Conservation (phyloP, 306 rosid species). For the Malus orientalis region DNA sequence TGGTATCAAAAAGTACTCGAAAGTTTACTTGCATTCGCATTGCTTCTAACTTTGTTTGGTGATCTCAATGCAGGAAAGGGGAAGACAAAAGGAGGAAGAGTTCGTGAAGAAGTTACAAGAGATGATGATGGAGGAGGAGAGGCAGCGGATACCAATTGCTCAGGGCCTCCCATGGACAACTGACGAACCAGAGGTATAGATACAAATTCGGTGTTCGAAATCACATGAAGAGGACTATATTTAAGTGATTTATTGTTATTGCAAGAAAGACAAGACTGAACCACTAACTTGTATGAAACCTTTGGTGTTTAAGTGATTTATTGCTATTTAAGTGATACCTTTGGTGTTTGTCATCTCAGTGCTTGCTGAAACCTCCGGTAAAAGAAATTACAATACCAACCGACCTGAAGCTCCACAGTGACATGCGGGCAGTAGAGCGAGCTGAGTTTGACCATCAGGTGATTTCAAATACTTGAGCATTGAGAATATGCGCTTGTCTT, state of each 20-base stretch:
- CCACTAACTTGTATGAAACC: not conserved
- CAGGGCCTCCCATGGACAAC: constrained; percentile 98
- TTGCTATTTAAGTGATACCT: not conserved
- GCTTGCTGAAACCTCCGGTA: constrained; percentile 57
- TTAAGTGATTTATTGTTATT: not conserved
- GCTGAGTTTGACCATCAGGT: constrained; percentile 91
- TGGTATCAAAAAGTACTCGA: not conserved
- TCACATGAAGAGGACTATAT: not conserved
- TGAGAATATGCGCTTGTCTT: not conserved
- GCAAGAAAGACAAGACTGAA: not conserved
- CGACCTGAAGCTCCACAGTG: constrained; percentile 62
- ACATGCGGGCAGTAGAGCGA: constrained; percentile 66
- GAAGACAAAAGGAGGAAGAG: constrained; percentile 74
- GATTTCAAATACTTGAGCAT: not conserved
- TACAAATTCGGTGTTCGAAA: not conserved
- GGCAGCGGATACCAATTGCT: constrained; percentile 69
- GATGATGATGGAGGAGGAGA: constrained; percentile 63
- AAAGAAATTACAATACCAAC: constrained; percentile 75
- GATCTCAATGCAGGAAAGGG: constrained; percentile 64
- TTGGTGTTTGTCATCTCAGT: constrained; percentile 41
- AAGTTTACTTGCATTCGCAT: not conserved
- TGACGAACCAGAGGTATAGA: constrained; percentile 76
- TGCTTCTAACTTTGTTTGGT: constrained; percentile 14
- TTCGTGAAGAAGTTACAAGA: constrained; percentile 67
- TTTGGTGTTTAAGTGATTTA: constrained; percentile 11